Percentiles rank a stretch among this genome's conserved stretches.
phyloP scores from a whole-genome alignment of 176 grass and related monocot genomes.

The barley (Hordeum vulgare) region MorexV3_pseudomolecules_assembly NC_058521.1:418784264-418784763 shows the following conservation, averaged over 20 bases:
- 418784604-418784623: not conserved
- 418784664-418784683: not conserved
- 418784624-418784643: not conserved
- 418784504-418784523: not conserved
- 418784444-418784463: not conserved
- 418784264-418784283: too few relatives aligned
- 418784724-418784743: not conserved
- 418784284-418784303: too few relatives aligned
- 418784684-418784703: not conserved
- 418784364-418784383: not conserved
- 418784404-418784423: not conserved
- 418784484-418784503: not conserved
- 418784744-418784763: not conserved
- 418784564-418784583: not conserved
- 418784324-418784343: not conserved
- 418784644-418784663: not conserved
- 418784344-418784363: not conserved
- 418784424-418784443: not conserved
- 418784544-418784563: not conserved
- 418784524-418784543: not conserved
- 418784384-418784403: slow-evolving; percentile 6
- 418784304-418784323: too few relatives aligned
- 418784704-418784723: not conserved
- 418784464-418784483: not conserved
- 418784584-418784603: not conserved